Conservation (phyloP, 2,329 filamentous ascomycete species). For the Fusarium marasasianum region DNA sequence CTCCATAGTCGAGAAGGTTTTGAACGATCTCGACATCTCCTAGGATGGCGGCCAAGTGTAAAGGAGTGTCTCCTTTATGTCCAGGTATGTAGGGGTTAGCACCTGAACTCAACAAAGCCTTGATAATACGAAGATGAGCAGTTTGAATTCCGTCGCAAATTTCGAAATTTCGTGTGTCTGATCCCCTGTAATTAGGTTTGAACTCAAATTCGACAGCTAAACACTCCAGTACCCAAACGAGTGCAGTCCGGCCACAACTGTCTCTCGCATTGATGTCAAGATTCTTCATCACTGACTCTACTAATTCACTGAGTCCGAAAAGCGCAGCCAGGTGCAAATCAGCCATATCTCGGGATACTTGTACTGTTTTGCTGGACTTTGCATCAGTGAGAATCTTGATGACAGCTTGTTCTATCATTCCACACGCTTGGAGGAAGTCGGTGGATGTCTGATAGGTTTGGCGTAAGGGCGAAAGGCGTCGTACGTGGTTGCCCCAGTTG, state of each 20-base stretch:
- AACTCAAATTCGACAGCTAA: too few relatives aligned
- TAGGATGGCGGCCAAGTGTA: too few relatives aligned
- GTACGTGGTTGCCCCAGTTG: fast-evolving
- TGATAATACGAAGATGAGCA: fast-evolving
- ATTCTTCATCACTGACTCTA: fast-evolving
- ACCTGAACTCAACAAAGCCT: fast-evolving
- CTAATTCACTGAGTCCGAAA: fast-evolving
- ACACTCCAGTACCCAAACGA: too few relatives aligned
- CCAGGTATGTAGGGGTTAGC: fast-evolving
- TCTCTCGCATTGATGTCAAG: too few relatives aligned
- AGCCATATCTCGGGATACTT: fast-evolving
- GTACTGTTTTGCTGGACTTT: too few relatives aligned
- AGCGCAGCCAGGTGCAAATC: fast-evolving
- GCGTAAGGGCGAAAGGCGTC: fast-evolving
- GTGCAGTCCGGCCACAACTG: too few relatives aligned
- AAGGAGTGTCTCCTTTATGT: too few relatives aligned
- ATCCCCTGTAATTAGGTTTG: too few relatives aligned
- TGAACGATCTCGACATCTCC: fast-evolving
- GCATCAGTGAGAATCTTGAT: too few relatives aligned
- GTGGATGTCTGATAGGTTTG: fast-evolving
- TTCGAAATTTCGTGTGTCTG: too few relatives aligned
- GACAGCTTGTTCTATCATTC: fast-evolving
- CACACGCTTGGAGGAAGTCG: fast-evolving
- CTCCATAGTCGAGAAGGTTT: fast-evolving
- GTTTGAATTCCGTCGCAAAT: too few relatives aligned